Evolutionary conservation across 495 filamentous ascomycete species (phyloP).

Genomic region (Physcia stellaris): DNA sequence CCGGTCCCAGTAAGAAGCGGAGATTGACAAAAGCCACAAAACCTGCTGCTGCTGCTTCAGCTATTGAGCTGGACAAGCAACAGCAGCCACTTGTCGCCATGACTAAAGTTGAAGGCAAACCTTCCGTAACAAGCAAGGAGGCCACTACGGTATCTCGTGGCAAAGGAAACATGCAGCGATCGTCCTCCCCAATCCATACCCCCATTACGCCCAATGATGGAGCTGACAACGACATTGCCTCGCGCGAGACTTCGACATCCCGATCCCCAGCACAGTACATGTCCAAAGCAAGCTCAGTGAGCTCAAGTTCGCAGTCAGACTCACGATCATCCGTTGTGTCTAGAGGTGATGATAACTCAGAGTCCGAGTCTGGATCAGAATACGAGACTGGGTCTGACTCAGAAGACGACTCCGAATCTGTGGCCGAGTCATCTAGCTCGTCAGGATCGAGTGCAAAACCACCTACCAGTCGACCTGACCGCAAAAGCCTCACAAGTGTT

Average conservation of each 20-base stretch:
- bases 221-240: neutral
- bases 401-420: neutral
- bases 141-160: neutral
- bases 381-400: neutral
- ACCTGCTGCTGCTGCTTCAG: no score
- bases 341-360: no score
- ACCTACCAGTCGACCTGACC: no score
- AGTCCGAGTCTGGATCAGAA: neutral
- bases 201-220: neutral
- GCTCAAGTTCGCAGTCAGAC: neutral
- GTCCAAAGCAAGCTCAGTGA: neutral
- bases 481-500: neutral
- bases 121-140: neutral
- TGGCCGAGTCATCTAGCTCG: neutral
- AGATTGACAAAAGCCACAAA: neutral
- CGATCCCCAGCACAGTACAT: neutral
- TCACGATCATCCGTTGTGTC: no score
- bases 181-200: neutral
- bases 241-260: neutral
- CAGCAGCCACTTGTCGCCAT: neutral
- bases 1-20: neutral
- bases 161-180: neutral
- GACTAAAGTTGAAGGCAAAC: neutral
- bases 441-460: neutral
- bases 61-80: no score